Evolutionary conservation across 1,284 basidiomycete genomes (phyloP).

Genomic region (Coniferiporia sulphurascens): DNA sequence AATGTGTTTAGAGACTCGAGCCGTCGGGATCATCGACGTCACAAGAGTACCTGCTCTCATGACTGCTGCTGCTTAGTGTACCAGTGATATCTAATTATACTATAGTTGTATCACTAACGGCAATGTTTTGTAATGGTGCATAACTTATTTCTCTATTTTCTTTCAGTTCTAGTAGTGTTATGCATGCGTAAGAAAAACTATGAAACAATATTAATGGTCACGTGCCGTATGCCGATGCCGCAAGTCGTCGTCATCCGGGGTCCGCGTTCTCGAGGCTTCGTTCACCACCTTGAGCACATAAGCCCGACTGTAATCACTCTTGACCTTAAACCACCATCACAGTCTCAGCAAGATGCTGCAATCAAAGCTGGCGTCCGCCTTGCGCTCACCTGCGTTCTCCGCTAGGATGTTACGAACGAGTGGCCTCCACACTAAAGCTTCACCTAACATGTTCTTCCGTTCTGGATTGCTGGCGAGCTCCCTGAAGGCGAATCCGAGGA

Average conservation of each 20-base stretch:
- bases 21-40: constrained; percentile 33
- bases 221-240: constrained; percentile 1
- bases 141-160: background rate
- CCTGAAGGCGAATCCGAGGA: constrained; percentile 7
- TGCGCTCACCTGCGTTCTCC: background rate
- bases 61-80: background rate
- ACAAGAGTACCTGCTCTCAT: constrained; percentile 23
- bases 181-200: background rate
- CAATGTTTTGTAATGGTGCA: constrained; percentile 1
- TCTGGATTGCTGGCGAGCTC: constrained; percentile 7
- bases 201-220: background rate
- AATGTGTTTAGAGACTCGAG: constrained; percentile 34
- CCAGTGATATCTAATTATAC: background rate
- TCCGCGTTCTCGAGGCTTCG: background rate
- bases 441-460: constrained; percentile 11
- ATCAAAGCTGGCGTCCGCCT: background rate
- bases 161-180: background rate
- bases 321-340: constrained; percentile 4
- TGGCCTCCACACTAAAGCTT: constrained; percentile 12
- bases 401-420: constrained; percentile 1
- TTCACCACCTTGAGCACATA: no score
- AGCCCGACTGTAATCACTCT: background rate
- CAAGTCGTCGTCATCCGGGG: background rate
- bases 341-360: background rate
- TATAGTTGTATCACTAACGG: constrained; percentile 6